Conservation (phyloP, 495 filamentous ascomycete species). For the Geopyxis carbonaria region DNA sequence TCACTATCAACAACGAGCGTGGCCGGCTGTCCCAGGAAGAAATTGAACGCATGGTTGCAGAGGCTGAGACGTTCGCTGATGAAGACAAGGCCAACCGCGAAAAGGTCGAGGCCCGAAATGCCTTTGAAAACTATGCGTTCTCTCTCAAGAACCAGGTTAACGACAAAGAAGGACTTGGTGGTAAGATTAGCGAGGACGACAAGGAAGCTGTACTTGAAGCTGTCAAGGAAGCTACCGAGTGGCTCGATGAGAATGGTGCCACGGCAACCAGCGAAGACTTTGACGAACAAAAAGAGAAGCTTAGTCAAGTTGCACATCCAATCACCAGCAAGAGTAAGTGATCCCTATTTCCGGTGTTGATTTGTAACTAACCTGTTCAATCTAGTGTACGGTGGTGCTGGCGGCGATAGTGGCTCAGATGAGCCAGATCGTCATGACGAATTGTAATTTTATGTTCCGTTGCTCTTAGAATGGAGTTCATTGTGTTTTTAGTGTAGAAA, state of each 20-base stretch:
- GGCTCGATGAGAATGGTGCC: constrained; percentile 90
- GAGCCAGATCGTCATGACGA: constrained; percentile 73
- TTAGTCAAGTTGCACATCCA: constrained; percentile 87
- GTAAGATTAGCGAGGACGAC: constrained; percentile 96
- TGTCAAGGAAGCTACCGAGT: constrained; percentile 92
- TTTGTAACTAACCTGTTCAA: constrained; percentile 11
- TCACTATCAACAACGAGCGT: constrained; percentile 98
- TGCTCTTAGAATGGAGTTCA: not conserved
- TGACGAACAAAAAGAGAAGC: constrained; percentile 98
- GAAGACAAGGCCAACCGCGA: constrained; percentile 95
- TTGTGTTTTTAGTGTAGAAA: no score
- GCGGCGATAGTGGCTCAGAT: constrained; percentile 47
- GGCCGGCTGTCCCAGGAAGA: constrained; percentile 88
- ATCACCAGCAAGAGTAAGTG: constrained; percentile 73
- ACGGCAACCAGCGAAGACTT: constrained; percentile 85
- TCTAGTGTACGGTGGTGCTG: constrained; percentile 58
- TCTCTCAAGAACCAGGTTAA: constrained; percentile 97
- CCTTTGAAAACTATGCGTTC: constrained; percentile 92
- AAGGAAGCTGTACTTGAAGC: constrained; percentile 94
- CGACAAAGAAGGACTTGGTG: constrained; percentile 90
- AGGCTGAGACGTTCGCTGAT: constrained; percentile 95
- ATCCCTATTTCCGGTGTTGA: not conserved
- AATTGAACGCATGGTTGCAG: constrained; percentile 93
- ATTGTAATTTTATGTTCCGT: constrained; percentile 43
- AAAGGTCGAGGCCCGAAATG: constrained; percentile 89